A percentile compares a stretch with the other conserved stretches of the same genome.
phyloP scores from a whole-genome alignment of 306 rosid genomes.

The Citrullus colocynthis region DNA sequence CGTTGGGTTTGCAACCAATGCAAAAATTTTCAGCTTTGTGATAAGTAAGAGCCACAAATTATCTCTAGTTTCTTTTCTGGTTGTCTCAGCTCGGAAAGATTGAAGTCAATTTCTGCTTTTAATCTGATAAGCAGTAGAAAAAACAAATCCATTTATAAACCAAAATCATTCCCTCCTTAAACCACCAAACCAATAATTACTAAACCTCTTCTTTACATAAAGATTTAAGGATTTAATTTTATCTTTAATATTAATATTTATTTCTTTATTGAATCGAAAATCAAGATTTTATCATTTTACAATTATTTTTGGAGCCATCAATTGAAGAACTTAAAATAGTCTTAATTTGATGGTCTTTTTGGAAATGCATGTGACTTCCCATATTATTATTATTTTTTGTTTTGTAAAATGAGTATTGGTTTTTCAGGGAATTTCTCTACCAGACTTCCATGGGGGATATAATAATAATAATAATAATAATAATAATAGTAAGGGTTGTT shows the following conservation, averaged over 20 bases:
- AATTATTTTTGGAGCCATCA: not conserved
- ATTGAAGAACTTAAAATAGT: not conserved
- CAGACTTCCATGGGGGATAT: not conserved
- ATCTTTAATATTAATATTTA: too few relatives aligned
- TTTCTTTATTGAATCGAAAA: not conserved
- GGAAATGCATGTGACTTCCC: not conserved
- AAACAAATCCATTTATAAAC: not conserved
- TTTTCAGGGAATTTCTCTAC: not conserved
- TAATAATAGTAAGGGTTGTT: too few relatives aligned
- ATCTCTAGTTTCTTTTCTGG: not conserved
- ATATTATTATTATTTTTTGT: not conserved
- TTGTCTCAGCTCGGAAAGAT: not conserved
- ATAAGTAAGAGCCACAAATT: conserved; percentile 41
- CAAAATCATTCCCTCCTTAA: not conserved
- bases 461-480: too few relatives aligned
- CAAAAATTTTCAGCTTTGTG: conserved; percentile 91
- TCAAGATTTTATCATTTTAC: not conserved
- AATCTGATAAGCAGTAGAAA: not conserved
- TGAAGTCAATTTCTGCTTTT: not conserved
- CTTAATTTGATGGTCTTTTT: not conserved
- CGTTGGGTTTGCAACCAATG: conserved; percentile 88
- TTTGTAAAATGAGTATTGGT: not conserved
- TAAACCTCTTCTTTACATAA: not conserved
- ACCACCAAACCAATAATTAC: not conserved
- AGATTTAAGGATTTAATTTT: not conserved